phyloP scores from a whole-genome alignment of 306 rosid species.

The Alnus rubra region DNA sequence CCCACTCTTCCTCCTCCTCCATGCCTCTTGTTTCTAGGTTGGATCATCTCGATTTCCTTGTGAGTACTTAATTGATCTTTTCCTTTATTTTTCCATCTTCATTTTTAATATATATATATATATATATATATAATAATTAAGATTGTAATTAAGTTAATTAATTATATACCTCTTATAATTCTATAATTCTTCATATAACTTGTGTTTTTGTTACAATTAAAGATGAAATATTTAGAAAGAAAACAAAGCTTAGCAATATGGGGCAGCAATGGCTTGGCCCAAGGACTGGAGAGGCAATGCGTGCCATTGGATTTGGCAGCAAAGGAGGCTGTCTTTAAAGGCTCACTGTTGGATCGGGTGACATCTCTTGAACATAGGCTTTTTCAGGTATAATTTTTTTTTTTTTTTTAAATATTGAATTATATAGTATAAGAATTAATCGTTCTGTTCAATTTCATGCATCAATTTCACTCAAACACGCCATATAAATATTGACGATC shows the following conservation, averaged over 20 bases:
- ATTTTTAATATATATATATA: rapidly evolving
- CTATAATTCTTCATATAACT: background rate
- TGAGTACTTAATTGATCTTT: slow-evolving; percentile 20
- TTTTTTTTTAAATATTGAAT: too few species aligned
- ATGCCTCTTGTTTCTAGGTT: slow-evolving; percentile 68
- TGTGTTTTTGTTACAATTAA: background rate
- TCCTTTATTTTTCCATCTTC: background rate
- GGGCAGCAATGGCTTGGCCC: slow-evolving; percentile 26
- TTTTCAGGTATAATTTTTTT: slow-evolving; percentile 53
- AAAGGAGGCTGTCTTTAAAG: slow-evolving; percentile 58
- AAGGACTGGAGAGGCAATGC: slow-evolving; percentile 27
- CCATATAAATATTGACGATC: too few species aligned
- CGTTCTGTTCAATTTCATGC: too few species aligned
- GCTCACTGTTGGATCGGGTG: slow-evolving; percentile 71
- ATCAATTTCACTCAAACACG: too few species aligned
- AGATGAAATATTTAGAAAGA: slow-evolving; percentile 71
- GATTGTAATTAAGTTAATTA: too few species aligned
- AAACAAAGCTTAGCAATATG: slow-evolving; percentile 37
- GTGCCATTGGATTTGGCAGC: slow-evolving; percentile 45
- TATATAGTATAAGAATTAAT: background rate
- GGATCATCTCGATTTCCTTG: slow-evolving; percentile 72
- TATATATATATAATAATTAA: too few species aligned
- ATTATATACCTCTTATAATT: background rate
- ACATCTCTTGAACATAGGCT: slow-evolving; percentile 67
- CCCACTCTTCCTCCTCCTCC: slow-evolving; percentile 41